Evolutionary conservation across 2,329 filamentous ascomycete species (phyloP).

Genomic region (Venturia nashicola): DNA sequence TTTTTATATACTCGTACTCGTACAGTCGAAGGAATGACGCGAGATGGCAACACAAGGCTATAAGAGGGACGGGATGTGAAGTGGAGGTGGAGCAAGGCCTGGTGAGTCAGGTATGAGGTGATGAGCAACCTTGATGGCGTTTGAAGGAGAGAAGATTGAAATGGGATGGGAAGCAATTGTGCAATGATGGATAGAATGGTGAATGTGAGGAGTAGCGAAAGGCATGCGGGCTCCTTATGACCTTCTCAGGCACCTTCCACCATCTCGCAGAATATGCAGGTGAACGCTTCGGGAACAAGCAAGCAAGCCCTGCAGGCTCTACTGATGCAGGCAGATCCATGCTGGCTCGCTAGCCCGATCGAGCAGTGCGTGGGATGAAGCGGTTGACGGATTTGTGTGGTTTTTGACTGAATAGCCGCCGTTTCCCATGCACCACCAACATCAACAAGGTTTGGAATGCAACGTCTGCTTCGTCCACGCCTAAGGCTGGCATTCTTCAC

Average conservation of each 20-base stretch:
- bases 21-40: background rate
- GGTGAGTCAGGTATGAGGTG: background rate
- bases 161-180: background rate
- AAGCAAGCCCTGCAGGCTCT: constrained; percentile 1
- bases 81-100: background rate
- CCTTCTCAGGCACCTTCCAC: constrained; percentile 2
- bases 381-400: background rate
- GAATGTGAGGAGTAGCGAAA: background rate
- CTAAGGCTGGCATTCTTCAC: background rate
- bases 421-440: background rate
- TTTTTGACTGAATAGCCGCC: background rate
- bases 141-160: background rate
- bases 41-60: background rate
- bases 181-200: background rate
- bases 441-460: no score
- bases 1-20: background rate
- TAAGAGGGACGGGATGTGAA: background rate
- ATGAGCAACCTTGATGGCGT: background rate
- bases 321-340: background rate
- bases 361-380: background rate
- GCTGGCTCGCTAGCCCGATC: background rate
- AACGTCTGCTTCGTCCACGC: background rate
- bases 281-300: background rate
- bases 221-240: background rate
- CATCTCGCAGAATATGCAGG: constrained; percentile 1